phyloP scores from a whole-genome alignment of 2,329 filamentous ascomycete species.

The Fusarium fracticaudum region DNA sequence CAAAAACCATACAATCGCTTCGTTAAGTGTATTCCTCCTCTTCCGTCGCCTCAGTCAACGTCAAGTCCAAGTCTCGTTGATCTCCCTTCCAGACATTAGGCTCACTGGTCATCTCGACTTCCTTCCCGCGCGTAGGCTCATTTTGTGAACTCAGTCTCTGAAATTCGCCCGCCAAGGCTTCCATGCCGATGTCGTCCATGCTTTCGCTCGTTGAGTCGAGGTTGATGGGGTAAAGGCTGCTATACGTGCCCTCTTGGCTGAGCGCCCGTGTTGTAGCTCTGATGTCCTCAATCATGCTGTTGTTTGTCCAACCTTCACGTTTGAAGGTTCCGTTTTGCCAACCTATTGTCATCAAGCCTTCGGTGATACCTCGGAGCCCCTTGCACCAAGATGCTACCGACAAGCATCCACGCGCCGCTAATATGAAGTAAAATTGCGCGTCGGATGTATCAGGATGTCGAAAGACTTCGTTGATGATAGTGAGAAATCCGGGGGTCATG shows the following conservation, averaged over 20 bases:
- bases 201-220: background rate
- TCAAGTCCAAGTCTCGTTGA: conserved; percentile 3
- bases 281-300: conserved; percentile 7
- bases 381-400: conserved; percentile 17
- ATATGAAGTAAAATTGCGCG: conserved; percentile 11
- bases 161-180: background rate
- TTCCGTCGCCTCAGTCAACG: conserved; percentile 18
- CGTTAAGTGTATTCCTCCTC: background rate
- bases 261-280: background rate
- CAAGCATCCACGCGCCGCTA: background rate
- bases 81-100: conserved; percentile 8
- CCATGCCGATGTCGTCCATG: conserved; percentile 12
- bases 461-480: conserved; percentile 2
- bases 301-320: background rate
- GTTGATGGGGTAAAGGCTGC: conserved; percentile 13
- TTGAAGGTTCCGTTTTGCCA: conserved; percentile 11
- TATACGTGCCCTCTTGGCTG: background rate
- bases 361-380: background rate
- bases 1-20: background rate
- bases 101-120: background rate
- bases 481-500: background rate
- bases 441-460: background rate
- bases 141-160: background rate
- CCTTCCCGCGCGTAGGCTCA: background rate
- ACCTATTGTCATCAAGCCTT: conserved; percentile 8